Base-by-base conservation (phyloP, 495 filamentous ascomycete genomes). In the Penicillium desertorum region DNA sequence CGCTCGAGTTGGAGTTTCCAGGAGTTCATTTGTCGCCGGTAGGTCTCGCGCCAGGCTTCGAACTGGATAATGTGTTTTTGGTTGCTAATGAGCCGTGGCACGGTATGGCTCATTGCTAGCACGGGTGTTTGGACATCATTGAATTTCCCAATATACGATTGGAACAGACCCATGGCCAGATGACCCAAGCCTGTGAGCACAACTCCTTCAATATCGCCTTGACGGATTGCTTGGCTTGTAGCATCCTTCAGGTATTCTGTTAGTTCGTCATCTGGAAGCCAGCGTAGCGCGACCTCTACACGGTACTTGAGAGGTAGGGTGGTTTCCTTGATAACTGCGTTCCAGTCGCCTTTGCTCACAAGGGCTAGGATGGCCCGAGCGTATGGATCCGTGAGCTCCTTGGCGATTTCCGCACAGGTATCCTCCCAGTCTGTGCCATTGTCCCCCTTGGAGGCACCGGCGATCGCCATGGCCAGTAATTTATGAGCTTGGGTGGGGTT, bases 361-460 rank as follows among this genome's bases (percentile, higher is more conserved):
- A 91, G 86, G n/a, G 90, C 86, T n/a, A 96, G 88, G 52, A 98
- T 88, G 0, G 92, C 92, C 49, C 92, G 86, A 10, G 94, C 82
- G 65, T 96, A 97, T 0, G 92, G 90, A 62, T 98, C 94, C 0
- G 81, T 79, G 12, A 87, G 78, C 56, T 87, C 82, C 42, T 82
- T 81, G 25, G 81, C 81, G 66, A 90, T 86, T 59, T 85, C 84
- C 0, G 77, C 71, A 50, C 82, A 77, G 7, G 78, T 79, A 27
- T 81, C 72, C 76, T 79, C 74, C 80, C 81, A 83, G 37, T 81
- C 78, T 16, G 78, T 67, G 45, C 82, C 80, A 22, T 77, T 78
- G 16, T 80, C 79, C 5, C 77, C 79, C 51, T 86, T 82, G 4
- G 75, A 71, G 54, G 76, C 75, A 27, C 77, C 81, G 17, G 80